A percentile compares a stretch with the other conserved stretches of the same genome.
Evolutionary conservation across 805 yeast genomes (phyloP).

Genomic region (Yamadazyma philogaea): DNA sequence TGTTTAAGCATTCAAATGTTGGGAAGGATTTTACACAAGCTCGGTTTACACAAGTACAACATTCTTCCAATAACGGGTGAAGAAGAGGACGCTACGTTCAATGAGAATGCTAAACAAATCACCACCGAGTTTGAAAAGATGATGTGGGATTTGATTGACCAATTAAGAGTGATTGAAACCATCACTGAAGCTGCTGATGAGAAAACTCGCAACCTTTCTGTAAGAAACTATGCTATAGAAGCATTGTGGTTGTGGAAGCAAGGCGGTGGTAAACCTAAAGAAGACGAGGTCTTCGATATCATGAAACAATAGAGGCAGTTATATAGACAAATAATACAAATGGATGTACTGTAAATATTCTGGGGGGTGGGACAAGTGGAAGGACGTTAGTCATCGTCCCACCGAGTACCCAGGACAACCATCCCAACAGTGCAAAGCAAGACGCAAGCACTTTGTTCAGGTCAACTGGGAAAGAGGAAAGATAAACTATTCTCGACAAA

Average conservation of each 20-base stretch:
- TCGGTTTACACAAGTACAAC: conserved; percentile 62
- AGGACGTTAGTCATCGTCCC: background rate
- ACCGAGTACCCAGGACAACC: background rate
- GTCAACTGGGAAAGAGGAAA: background rate
- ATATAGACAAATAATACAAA: background rate
- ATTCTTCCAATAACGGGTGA: conserved; percentile 43
- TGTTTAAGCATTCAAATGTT: conserved; percentile 81
- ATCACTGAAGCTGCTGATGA: conserved; percentile 70
- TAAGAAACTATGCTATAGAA: conserved; percentile 79
- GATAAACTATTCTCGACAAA: background rate
- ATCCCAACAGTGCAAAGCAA: background rate
- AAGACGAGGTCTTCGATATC: conserved; percentile 20
- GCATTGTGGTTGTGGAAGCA: conserved; percentile 87
- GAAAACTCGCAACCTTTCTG: conserved; percentile 62
- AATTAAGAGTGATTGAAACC: conserved; percentile 60
- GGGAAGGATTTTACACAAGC: conserved; percentile 81
- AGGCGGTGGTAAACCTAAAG: conserved; percentile 39
- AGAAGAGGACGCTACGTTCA: conserved; percentile 35
- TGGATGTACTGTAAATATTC: background rate
- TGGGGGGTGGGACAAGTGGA: background rate
- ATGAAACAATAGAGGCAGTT: background rate
- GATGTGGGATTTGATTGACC: conserved; percentile 71
- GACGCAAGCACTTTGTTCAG: background rate
- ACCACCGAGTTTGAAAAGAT: conserved; percentile 44
- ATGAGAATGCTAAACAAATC: conserved; percentile 23